Percentiles rank a stretch among this genome's conserved stretches.
Conservation (phyloP, 768 basidiomycete genomes). For the Suillus subluteus region DNA sequence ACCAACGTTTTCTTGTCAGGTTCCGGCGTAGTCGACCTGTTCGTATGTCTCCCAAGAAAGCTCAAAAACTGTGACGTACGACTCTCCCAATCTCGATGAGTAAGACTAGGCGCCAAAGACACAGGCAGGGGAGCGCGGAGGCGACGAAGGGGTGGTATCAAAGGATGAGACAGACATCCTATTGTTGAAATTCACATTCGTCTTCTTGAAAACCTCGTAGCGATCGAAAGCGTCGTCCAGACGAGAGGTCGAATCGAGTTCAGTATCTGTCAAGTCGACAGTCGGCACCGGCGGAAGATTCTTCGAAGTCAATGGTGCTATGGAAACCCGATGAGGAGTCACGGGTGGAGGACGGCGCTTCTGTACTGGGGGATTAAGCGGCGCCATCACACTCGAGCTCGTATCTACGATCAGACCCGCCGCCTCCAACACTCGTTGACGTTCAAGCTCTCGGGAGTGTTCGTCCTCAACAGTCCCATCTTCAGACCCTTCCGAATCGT, state of each 20-base stretch:
- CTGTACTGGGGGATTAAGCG: constrained; percentile 39
- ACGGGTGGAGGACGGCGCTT: constrained; percentile 32
- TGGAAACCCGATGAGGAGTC: constrained; percentile 22
- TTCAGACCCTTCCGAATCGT: constrained; percentile 30
- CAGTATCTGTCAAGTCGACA: constrained; percentile 27
- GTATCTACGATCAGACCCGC: constrained; percentile 82
- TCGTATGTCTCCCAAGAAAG: constrained; percentile 56
- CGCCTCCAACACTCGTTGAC: constrained; percentile 82
- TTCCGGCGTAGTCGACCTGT: constrained; percentile 50
- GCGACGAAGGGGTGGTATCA: constrained; percentile 46
- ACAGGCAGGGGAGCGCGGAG: constrained; percentile 44
- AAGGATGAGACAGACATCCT: constrained; percentile 69
- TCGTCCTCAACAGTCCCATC: constrained; percentile 48
- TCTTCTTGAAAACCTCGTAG: constrained; percentile 81
- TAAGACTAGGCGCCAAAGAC: constrained; percentile 33
- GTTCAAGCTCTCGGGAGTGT: constrained; percentile 70
- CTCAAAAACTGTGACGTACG: constrained; percentile 55
- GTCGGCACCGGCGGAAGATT: constrained; percentile 59
- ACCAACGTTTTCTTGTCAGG: constrained; percentile 50
- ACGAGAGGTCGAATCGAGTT: constrained; percentile 42
- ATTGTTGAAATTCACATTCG: constrained; percentile 45
- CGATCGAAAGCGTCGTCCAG: constrained; percentile 89
- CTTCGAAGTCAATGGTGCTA: constrained; percentile 36
- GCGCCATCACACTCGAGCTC: constrained; percentile 41
- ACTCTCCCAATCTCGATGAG: constrained; percentile 37